A percentile compares a stretch with the other conserved stretches of the same genome.
These are phyloP conservation scores for Fonsecaea pedrosoi DNA, from an alignment of 2,329 filamentous ascomycete species.

Conservation along the genomic window DNA sequence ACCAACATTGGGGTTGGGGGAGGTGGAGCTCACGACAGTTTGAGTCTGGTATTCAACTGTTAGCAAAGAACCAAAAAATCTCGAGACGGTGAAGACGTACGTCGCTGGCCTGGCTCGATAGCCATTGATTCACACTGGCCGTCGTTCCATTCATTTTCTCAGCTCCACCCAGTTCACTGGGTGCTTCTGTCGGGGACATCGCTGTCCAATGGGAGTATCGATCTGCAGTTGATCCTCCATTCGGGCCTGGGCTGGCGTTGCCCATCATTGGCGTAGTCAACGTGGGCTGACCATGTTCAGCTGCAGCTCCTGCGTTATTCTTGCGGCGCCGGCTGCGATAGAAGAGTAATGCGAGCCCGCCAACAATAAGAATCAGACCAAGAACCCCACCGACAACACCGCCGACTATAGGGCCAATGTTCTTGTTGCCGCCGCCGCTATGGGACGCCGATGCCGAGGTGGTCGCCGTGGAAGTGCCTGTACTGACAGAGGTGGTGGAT, in stretches of 20 bases:
- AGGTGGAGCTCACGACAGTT: slow-evolving; percentile 25
- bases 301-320: slow-evolving; percentile 8
- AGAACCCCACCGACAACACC: slow-evolving; percentile 39
- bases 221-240: slow-evolving; percentile 21
- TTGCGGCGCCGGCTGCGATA: slow-evolving; percentile 28
- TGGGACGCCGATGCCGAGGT: slow-evolving; percentile 3
- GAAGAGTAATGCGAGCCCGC: slow-evolving; percentile 30
- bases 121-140: slow-evolving; percentile 34
- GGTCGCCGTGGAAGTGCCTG: slow-evolving; percentile 1
- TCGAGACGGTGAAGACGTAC: slow-evolving; percentile 21
- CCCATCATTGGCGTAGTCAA: slow-evolving; percentile 21
- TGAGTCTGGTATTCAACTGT: slow-evolving; percentile 14
- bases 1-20: slow-evolving; percentile 19
- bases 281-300: slow-evolving; percentile 12
- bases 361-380: slow-evolving; percentile 32
- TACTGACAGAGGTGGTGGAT: slow-evolving; percentile 8
- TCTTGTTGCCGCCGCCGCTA: slow-evolving; percentile 12
- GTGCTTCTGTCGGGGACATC: slow-evolving; percentile 30
- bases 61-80: slow-evolving; percentile 8
- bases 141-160: slow-evolving; percentile 22
- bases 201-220: slow-evolving; percentile 34
- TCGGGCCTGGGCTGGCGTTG: background rate
- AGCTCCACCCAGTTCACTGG: slow-evolving; percentile 26
- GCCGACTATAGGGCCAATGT: slow-evolving; percentile 39
- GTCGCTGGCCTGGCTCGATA: slow-evolving; percentile 36